Evolutionary conservation across 768 basidiomycete genomes (phyloP).

Genomic region (Phylloporus arenicola): DNA sequence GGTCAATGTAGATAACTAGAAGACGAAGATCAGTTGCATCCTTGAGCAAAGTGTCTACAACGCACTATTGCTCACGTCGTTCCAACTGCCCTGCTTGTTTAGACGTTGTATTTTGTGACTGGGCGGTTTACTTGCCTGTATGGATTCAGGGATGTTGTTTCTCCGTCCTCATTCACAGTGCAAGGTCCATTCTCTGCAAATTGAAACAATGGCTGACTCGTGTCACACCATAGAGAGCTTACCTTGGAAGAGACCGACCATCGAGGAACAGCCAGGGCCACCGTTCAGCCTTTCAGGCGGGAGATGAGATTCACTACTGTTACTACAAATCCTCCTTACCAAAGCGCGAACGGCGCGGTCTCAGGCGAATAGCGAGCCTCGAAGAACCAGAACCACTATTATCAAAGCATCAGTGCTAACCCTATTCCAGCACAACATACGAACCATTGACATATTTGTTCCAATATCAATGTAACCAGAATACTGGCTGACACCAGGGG

Average conservation of each 20-base stretch:
- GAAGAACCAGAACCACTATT: slow-evolving; percentile 73
- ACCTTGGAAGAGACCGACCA: slow-evolving; percentile 67
- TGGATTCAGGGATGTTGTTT: slow-evolving; percentile 53
- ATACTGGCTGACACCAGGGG: slow-evolving; percentile 53
- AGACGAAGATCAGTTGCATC: not conserved
- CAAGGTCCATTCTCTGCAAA: slow-evolving; percentile 60
- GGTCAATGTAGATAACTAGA: slow-evolving; percentile 65
- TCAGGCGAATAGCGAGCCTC: slow-evolving; percentile 55
- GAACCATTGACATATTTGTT: slow-evolving; percentile 53
- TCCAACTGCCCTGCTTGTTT: slow-evolving; percentile 44
- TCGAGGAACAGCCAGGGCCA: slow-evolving; percentile 57
- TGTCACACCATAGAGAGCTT: not conserved
- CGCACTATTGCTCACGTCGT: slow-evolving; percentile 61
- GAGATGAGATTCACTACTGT: not conserved
- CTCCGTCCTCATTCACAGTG: slow-evolving; percentile 47
- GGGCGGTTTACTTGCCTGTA: slow-evolving; percentile 39
- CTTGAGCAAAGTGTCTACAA: not conserved
- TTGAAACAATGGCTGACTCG: not conserved
- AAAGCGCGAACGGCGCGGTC: slow-evolving; percentile 61
- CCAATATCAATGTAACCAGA: slow-evolving; percentile 61
- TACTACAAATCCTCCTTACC: slow-evolving; percentile 31
- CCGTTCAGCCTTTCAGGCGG: slow-evolving; percentile 43
- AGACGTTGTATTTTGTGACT: not conserved
- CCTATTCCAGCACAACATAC: slow-evolving; percentile 1
- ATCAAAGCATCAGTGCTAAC: not conserved